Conservation (phyloP, 83 land plant genomes). For the Larix sibirica region DNA sequence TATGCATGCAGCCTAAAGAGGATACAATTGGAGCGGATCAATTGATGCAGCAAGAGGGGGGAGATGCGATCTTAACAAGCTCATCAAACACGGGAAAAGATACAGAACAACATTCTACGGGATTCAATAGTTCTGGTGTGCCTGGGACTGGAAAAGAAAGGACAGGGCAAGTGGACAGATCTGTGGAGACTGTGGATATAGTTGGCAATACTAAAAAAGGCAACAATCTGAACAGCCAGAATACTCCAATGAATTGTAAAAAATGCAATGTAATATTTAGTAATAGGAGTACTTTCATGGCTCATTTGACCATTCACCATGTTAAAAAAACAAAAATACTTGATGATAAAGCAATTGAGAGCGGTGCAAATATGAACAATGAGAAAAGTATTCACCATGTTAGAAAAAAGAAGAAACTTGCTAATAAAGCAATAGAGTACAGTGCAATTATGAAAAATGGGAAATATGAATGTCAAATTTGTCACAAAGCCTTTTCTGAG, state of each 20-base stretch:
- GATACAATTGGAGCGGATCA: neutral
- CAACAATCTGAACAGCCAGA: neutral
- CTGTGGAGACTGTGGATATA: neutral
- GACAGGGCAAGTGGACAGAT: neutral
- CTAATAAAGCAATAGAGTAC: conserved; percentile 38
- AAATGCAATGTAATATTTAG: conserved; percentile 4
- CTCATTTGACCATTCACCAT: conserved; percentile 14
- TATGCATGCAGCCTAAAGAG: conserved; percentile 6
- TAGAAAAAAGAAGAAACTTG: conserved; percentile 4
- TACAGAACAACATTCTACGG: neutral
- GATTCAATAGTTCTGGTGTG: neutral
- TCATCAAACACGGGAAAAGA: neutral
- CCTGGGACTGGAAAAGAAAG: neutral
- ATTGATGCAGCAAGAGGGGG: neutral
- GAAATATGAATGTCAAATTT: conserved; percentile 61
- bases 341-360: conserved; percentile 35
- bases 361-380: conserved; percentile 48
- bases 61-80: neutral
- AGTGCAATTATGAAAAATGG: conserved; percentile 54
- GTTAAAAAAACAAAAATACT: conserved; percentile 3
- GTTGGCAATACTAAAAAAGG: neutral
- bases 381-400: conserved; percentile 25
- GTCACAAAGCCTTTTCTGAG: conserved; percentile 54
- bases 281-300: conserved; percentile 8
- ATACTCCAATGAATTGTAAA: conserved; percentile 3